These are phyloP conservation scores for Dalbergia cultrata DNA, from an alignment of 306 rosid species.

Conservation along the genomic window DNA sequence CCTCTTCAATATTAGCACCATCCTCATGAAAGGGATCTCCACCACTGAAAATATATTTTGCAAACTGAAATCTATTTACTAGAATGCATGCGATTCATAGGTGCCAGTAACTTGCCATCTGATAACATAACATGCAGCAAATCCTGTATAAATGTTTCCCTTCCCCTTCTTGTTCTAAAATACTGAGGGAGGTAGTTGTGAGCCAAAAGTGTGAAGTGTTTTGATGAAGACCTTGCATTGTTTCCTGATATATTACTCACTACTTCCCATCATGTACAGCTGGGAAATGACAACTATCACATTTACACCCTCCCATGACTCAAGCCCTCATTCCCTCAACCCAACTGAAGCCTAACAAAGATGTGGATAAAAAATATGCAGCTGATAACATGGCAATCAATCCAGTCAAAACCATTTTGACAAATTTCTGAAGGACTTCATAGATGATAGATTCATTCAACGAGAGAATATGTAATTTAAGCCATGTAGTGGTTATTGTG, in stretches of 20 bases:
- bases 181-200: neutral
- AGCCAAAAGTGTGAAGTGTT: constrained; percentile 7
- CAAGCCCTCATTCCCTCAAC: neutral
- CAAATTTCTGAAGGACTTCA: neutral
- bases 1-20: constrained; percentile 57
- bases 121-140: constrained; percentile 33
- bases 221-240: constrained; percentile 10
- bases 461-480: constrained; percentile 15
- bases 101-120: constrained; percentile 32
- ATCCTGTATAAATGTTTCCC: constrained; percentile 24
- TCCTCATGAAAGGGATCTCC: constrained; percentile 50
- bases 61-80: constrained; percentile 26
- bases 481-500: constrained; percentile 20
- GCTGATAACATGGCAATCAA: constrained; percentile 29
- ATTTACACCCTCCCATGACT: constrained; percentile 36
- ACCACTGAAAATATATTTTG: constrained; percentile 58
- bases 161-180: constrained; percentile 18
- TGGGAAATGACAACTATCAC: constrained; percentile 31
- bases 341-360: constrained; percentile 29
- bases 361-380: constrained; percentile 28
- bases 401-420: constrained; percentile 39
- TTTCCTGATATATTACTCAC: neutral
- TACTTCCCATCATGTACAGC: neutral
- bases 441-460: constrained; percentile 5
- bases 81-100: constrained; percentile 19